A percentile compares a stretch with the other conserved stretches of the same genome.
Conservation (phyloP, 1,139 yeast genomes). For the Groenewaldozyma sp. region DNA sequence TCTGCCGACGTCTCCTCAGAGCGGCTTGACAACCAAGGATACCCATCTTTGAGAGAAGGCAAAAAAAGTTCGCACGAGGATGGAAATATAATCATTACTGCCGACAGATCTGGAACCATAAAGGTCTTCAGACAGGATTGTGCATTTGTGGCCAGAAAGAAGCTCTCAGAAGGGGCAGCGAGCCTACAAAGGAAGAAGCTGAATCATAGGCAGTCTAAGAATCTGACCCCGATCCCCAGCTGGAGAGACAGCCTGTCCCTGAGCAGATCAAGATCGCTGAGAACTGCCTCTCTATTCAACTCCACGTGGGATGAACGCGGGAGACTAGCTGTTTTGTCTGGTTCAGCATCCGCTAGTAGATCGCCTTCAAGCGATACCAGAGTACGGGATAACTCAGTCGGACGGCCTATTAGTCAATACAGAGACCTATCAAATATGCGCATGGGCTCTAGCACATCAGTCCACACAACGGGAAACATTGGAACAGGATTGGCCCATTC, state of each 20-base stretch:
- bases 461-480: no score
- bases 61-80: slow-evolving; percentile 19
- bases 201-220: neutral
- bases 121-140: slow-evolving; percentile 75
- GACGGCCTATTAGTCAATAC: no score
- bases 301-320: no score
- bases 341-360: neutral
- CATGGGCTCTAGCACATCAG: neutral
- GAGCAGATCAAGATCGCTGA: neutral
- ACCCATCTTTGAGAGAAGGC: slow-evolving; percentile 3
- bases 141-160: slow-evolving; percentile 30
- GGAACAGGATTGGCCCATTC: no score
- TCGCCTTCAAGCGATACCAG: no score
- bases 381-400: no score
- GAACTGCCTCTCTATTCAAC: neutral
- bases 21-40: slow-evolving; percentile 1
- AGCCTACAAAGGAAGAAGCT: neutral
- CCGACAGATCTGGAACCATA: slow-evolving; percentile 66
- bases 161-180: neutral
- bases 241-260: neutral
- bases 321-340: no score
- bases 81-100: slow-evolving; percentile 54
- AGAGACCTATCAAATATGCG: neutral
- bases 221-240: neutral
- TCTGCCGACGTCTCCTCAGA: neutral